Percentiles rank a stretch among this genome's conserved stretches.
These are phyloP conservation scores for Cunninghamia lanceolata DNA, from an alignment of 75 land plant genomes.

Conservation along the genomic window DNA sequence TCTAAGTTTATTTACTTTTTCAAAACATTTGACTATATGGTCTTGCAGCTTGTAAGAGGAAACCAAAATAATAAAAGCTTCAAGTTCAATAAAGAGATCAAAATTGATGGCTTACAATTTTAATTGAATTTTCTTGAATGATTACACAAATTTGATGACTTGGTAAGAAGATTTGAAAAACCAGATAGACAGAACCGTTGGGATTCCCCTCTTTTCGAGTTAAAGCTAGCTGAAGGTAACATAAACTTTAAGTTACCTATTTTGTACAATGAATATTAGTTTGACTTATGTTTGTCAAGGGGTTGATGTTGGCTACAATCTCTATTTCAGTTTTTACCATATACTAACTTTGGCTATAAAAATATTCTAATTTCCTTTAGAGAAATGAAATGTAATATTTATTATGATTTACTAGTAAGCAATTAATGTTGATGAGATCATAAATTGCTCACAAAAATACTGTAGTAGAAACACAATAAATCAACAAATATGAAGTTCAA, in stretches of 20 bases:
- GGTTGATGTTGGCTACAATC: neutral
- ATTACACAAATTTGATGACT: too few species aligned
- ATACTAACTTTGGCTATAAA: neutral
- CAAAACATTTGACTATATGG: too few species aligned
- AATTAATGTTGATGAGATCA: neutral
- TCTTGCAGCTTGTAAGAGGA: too few species aligned
- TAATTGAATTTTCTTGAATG: neutral
- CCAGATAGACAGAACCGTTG: too few species aligned
- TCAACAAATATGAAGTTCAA: neutral
- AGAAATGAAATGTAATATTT: neutral
- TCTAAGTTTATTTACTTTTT: too few species aligned
- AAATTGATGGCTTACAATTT: neutral
- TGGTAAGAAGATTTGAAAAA: too few species aligned
- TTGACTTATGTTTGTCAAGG: neutral
- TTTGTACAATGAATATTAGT: neutral
- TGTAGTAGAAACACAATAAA: neutral
- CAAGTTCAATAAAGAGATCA: neutral
- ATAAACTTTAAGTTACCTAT: too few species aligned
- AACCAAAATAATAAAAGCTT: too few species aligned
- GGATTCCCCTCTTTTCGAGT: too few species aligned
- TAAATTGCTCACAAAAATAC: neutral
- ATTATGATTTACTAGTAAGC: neutral
- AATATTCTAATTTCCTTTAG: neutral
- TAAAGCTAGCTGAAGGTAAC: too few species aligned
- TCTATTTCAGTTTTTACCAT: neutral